These are phyloP conservation scores for Pseudocohnilembus persalinus DNA, from an alignment of 169 alveolate genomes.

Conservation along the genomic window DNA sequence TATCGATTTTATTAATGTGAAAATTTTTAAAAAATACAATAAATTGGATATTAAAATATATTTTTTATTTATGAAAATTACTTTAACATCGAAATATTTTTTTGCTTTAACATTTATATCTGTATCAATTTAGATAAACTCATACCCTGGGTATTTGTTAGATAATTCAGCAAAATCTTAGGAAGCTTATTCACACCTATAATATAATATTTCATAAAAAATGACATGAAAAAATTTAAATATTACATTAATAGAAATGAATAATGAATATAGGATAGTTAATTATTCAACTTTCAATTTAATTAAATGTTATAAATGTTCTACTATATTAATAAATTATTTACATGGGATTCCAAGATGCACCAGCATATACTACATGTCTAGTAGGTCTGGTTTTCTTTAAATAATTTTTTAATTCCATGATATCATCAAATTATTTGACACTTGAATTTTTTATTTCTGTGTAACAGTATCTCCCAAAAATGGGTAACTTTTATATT, in stretches of 20 bases:
- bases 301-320: too few relatives aligned
- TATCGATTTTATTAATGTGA: too few relatives aligned
- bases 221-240: background rate
- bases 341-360: background rate
- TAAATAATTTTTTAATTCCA: background rate
- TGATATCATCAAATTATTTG: background rate
- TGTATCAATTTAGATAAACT: too few relatives aligned
- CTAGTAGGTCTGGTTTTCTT: background rate
- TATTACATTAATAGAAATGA: background rate
- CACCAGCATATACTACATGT: background rate
- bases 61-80: too few relatives aligned
- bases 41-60: too few relatives aligned
- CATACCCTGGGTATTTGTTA: background rate
- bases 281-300: too few relatives aligned
- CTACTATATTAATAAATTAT: too few relatives aligned
- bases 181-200: background rate
- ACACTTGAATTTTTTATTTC: background rate
- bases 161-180: background rate
- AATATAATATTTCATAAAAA: too few relatives aligned
- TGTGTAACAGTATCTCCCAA: background rate
- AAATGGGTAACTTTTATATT: too few relatives aligned
- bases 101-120: background rate
- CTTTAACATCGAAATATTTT: background rate
- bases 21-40: too few relatives aligned
- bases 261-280: too few relatives aligned